Base-by-base conservation (phyloP, 2,329 filamentous ascomycete species). In the Alternaria consortialis region DNA sequence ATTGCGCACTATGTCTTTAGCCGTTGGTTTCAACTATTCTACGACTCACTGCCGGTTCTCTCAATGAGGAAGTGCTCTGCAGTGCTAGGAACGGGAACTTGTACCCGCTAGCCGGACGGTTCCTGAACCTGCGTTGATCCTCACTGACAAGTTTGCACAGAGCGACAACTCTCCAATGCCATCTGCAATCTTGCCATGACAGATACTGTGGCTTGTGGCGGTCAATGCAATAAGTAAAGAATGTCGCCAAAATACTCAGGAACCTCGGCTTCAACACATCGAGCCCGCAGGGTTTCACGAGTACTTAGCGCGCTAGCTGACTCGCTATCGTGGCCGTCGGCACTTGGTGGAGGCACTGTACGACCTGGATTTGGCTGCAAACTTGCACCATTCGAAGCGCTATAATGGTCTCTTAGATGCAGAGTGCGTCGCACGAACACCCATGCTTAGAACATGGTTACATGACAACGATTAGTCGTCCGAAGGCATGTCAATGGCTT, bases 391-490 rank as follows among this genome's bases (percentile, higher is more conserved):
- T 40, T 17, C 32, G 15, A 34, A 31, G 12, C 50, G 48, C 36
- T 56, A 39, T 31, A 15, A 20, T 60, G 12, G 36, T 39, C n/a
- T 52, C 34, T 27, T 36, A 37, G 39, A 23, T n/a, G 27, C 40
- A 47, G 27, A 34, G 51, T 27, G 32, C 29, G 58, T 57, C 47
- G 53, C 53, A 60, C 53, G 29, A 57, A 36, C 29, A 27, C 31
- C 29, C n/a, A n/a, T 20, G 27, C 25, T 53, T 29, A 51, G 39
- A 31, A 36, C 2, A 34, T 29, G 31, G 32, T 40, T 31, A 27
- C 36, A 46, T 47, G 20, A 27, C 44, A 27, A 29, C 36, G 36
- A 29, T 8, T 12, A 47, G 44, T 47, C 12, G 47, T 37, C 46
- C 32, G 46, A 53, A 2, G 40, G 27, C 7, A 17, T 40, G n/a